phyloP scores from a whole-genome alignment of 805 yeast species.

The Candida insectorum region DNA sequence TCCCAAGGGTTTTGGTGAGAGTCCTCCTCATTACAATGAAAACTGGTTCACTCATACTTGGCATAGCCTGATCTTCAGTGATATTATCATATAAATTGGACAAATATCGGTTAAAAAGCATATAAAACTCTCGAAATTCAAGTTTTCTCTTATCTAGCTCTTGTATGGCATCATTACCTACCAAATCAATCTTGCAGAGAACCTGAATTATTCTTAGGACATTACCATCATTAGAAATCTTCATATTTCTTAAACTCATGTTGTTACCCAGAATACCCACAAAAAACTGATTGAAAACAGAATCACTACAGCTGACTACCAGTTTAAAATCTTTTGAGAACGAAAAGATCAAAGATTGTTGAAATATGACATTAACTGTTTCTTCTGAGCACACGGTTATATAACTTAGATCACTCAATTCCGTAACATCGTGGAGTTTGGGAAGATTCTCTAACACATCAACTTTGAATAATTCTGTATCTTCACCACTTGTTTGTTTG shows the following conservation, averaged over 20 bases:
- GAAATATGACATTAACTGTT: slow-evolving; percentile 7
- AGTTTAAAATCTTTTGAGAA: neutral
- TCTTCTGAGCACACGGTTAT: slow-evolving; percentile 6
- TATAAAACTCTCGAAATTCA: slow-evolving; percentile 23
- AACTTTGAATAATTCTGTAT: slow-evolving; percentile 8
- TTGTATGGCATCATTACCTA: slow-evolving; percentile 10
- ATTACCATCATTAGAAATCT: slow-evolving; percentile 1
- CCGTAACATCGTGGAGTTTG: slow-evolving; percentile 5
- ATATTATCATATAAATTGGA: slow-evolving; percentile 29
- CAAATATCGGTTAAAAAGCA: slow-evolving; percentile 28
- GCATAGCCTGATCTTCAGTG: neutral
- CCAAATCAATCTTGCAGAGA: slow-evolving; percentile 8
- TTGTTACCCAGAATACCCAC: slow-evolving; percentile 1
- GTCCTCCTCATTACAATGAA: slow-evolving; percentile 7
- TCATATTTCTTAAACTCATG: slow-evolving; percentile 3
- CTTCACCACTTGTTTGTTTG: neutral
- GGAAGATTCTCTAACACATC: slow-evolving; percentile 11
- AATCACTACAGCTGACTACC: slow-evolving; percentile 2
- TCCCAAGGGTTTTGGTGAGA: neutral
- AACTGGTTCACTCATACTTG: neutral
- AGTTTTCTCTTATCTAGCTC: slow-evolving; percentile 17
- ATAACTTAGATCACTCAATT: slow-evolving; percentile 5
- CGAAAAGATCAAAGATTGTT: slow-evolving; percentile 6
- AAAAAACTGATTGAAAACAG: slow-evolving; percentile 10
- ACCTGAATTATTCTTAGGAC: slow-evolving; percentile 4